Base-by-base conservation (phyloP, 208 protist genomes). In the Leishmania tropica region DNA sequence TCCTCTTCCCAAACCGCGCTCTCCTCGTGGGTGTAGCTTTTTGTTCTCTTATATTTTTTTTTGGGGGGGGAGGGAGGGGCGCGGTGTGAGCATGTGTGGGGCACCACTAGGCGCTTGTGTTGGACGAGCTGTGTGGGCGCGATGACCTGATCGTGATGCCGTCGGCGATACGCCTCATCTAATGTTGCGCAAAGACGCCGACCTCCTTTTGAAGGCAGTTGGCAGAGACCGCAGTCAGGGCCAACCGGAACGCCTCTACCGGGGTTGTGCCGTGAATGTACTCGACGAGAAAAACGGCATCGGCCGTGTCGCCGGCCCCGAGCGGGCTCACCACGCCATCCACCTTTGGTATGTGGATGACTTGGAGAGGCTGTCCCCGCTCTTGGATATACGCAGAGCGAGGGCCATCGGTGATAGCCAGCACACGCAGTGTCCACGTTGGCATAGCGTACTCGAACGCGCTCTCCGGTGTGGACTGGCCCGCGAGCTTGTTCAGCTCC, bases 121-220 rank as follows among this genome's bases (percentile, higher is more conserved):
- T n/a, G n/a, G 28, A 6, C 2, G n/a, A 28, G 28, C 28, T 31
- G 37, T 72, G 40, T 47, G 40, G 2, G 17, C 31, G 28, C 31
- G 28, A 68, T 21, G 0, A 35, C 17, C 15, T 56, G 31, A 85
- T 70, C 1, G 77, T 67, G 56, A 93, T 53, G 95, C 94, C 81
- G 95, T 73, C 78, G 88, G 95, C 58, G 78, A 91, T 74, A 92
- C 91, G 24, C 93, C 91, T 35, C 96, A 99, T 78, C 70, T 85
- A 70, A 5, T 77, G 28, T 24, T 72, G 60, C 31, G 40, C 40
- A 56, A 86, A 88, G 13, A 65, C 68, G 47, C 51, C 84, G 40
- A 85, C 81, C 42, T 90, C 82, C 53, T 67, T 68, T 21, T 90
- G 84, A 3, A 87, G 73, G 78, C 87, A 90, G 82, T 88, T 90